phyloP scores from a whole-genome alignment of 2,329 filamentous ascomycete species.

The Xylaria hypoxylon region DNA sequence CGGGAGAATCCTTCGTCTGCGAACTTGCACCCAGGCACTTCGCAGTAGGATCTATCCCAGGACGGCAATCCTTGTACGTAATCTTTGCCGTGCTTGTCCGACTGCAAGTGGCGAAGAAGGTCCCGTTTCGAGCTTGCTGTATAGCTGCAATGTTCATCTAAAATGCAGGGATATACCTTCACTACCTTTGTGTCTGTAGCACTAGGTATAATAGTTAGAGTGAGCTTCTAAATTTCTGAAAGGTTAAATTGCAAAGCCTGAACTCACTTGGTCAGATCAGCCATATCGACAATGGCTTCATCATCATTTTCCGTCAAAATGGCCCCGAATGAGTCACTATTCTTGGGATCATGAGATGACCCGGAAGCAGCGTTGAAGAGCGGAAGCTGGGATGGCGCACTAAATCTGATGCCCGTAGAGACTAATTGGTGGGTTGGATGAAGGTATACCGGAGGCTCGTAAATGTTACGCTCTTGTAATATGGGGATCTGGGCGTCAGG shows the following conservation, averaged over 20 bases:
- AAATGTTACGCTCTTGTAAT: background rate
- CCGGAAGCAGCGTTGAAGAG: no score
- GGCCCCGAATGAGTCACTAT: no score
- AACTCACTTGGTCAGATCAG: background rate
- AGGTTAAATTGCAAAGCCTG: background rate
- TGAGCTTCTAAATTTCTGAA: background rate
- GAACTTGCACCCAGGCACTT: background rate
- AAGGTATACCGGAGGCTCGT: background rate
- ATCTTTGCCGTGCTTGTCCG: slow-evolving; percentile 7
- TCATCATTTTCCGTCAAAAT: no score
- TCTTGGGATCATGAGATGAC: no score
- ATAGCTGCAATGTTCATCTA: background rate
- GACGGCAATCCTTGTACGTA: background rate
- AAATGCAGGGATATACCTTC: background rate
- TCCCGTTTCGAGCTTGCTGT: background rate
- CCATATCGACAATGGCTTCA: no score
- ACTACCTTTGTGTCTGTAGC: background rate
- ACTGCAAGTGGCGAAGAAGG: background rate
- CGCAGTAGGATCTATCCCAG: background rate
- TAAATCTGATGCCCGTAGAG: no score
- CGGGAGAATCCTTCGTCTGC: slow-evolving; percentile 1
- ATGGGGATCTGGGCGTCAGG: no score
- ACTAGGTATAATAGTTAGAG: background rate
- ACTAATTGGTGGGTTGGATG: background rate
- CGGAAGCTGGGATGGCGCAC: no score